Base-by-base conservation (phyloP, 73 alveolate species). In the Tetrahymena malaccensis region DNA sequence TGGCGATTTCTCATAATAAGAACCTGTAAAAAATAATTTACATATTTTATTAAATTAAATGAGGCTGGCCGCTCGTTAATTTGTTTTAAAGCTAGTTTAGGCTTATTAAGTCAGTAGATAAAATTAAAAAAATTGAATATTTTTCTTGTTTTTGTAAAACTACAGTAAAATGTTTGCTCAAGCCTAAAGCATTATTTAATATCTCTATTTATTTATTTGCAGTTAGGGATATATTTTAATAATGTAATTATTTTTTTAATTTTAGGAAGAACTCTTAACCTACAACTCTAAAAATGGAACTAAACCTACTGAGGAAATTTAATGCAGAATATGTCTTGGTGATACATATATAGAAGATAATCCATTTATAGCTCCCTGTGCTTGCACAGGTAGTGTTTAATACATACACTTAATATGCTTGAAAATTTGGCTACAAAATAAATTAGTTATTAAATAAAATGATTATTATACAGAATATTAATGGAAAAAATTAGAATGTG, bases 401-500 rank as follows among this genome's bases (percentile, higher is more conserved):
- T 85, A 43, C 84, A 95, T 95, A 0, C 97, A 95, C 84, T 95
- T 95, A 50, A 95, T 85, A 38, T 95, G 97, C 34, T 43, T 95
- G 25, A 35, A 95, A 89, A 95, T 70, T 21, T 95, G 97, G 97
- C 55, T 95, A 34, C 43, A 89, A 55, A 95, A 94, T 89, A 35
- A 43, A 85, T 35, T 95, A 89, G 94, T 85, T 35, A 95, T 89
- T 13, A 95, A 89, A 95, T 57, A 94, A 31, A 85, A 85, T 85
- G 94, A 95, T 85, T 94, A 94, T 50, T 94, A 85, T 15, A 95
- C 97, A 43, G 34, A 85, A 17, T 95, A 95, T 89, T 85, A 95
- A 55, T 95, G 97, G 97, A 95, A 95, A 55, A 95, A 93, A 43
- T 55, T 95, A 93, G 94, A 93, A 89, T 95, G 97, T 85, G 97